Evolutionary conservation across 2,329 filamentous ascomycete genomes (phyloP).

Genomic region (Cercospora canescens): DNA sequence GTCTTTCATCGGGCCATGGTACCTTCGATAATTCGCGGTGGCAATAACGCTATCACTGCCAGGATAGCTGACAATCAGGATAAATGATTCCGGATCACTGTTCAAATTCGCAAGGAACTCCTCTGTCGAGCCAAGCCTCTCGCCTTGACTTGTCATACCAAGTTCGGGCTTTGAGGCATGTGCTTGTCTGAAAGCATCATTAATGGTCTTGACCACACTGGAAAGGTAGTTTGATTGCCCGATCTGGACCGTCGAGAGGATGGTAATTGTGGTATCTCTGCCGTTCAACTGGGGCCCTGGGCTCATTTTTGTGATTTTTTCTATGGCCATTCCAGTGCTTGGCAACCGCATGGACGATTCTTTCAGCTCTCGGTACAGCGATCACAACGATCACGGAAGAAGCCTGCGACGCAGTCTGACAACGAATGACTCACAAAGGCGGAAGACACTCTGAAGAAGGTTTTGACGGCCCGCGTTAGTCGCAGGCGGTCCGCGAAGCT

Average conservation of each 20-base stretch:
- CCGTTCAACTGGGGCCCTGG: slow-evolving; percentile 7
- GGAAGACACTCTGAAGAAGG: neutral
- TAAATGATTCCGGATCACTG: slow-evolving; percentile 19
- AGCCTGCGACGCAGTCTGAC: neutral
- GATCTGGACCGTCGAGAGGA: slow-evolving; percentile 13
- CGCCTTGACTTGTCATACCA: neutral
- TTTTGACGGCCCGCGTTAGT: neutral
- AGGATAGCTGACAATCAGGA: slow-evolving; percentile 10
- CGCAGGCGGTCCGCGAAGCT: neutral
- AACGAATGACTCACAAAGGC: neutral
- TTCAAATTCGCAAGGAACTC: slow-evolving; percentile 13
- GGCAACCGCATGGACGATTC: neutral
- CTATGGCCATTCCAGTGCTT: neutral
- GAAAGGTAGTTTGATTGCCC: slow-evolving; percentile 11
- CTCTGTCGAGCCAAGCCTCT: slow-evolving; percentile 16
- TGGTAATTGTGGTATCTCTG: slow-evolving; percentile 4
- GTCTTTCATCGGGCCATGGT: slow-evolving; percentile 11
- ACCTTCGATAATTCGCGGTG: slow-evolving; percentile 19
- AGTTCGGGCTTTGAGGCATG: slow-evolving; percentile 15
- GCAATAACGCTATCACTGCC: slow-evolving; percentile 12
- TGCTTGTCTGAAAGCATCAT: slow-evolving; percentile 13
- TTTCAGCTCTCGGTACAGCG: neutral
- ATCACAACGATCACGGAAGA: neutral
- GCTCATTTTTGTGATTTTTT: neutral
- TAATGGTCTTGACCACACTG: slow-evolving; percentile 15